Conservation (phyloP, 1,284 basidiomycete genomes). For the Cryptococcus sp. region DNA sequence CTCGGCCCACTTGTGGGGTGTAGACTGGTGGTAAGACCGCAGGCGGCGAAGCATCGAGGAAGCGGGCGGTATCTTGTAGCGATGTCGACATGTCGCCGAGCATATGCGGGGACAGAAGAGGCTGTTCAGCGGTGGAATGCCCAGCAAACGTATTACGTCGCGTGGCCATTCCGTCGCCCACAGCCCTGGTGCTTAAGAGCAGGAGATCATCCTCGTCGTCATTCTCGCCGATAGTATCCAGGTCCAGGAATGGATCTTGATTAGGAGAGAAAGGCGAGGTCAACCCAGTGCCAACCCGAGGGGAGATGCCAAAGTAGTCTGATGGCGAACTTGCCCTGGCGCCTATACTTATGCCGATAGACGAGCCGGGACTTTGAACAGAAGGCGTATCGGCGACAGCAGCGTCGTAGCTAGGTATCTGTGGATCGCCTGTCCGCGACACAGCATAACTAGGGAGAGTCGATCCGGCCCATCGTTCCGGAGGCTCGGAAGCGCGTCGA, state of each 20-base stretch:
- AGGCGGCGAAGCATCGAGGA: slow-evolving; percentile 24
- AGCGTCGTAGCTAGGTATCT: neutral
- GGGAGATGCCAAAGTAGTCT: slow-evolving; percentile 4
- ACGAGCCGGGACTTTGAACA: neutral
- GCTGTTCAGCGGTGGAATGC: neutral
- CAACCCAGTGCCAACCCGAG: neutral
- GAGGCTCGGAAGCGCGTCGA: neutral
- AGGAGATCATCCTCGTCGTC: slow-evolving; percentile 30
- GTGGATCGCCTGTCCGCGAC: neutral
- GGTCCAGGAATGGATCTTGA: neutral
- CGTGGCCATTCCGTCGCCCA: neutral
- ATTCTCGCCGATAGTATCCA: slow-evolving; percentile 8
- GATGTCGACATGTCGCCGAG: neutral
- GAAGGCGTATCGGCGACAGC: neutral
- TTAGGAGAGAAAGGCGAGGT: neutral
- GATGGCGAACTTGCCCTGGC: neutral
- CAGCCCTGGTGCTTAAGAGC: slow-evolving; percentile 5
- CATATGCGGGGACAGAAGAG: neutral
- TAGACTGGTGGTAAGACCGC: slow-evolving; percentile 30
- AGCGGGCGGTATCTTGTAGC: neutral
- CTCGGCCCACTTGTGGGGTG: slow-evolving; percentile 28
- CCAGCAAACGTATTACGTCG: slow-evolving; percentile 9
- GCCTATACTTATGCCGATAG: neutral
- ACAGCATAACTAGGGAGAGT: neutral
- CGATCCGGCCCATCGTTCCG: neutral